Percentiles rank a stretch among this genome's conserved stretches.
These are phyloP conservation scores for Oryza nivara DNA, from an alignment of 176 grass and related monocot genomes.

Conservation along the genomic window DNA sequence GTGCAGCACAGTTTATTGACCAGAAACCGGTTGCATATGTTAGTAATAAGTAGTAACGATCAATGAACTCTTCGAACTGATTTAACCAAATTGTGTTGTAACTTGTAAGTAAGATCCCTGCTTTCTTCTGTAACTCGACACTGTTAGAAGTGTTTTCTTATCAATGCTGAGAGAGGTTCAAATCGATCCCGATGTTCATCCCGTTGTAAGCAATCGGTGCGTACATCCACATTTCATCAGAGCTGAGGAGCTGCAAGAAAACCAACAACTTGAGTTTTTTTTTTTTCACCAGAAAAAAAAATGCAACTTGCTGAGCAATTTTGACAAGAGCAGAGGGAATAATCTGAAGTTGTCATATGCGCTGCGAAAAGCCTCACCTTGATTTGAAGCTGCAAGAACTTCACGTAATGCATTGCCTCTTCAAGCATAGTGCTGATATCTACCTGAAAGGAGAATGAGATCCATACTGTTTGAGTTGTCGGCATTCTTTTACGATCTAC, in stretches of 20 bases:
- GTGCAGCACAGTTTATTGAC: slow-evolving; percentile 40
- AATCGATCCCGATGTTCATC: slow-evolving; percentile 74
- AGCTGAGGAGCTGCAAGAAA: slow-evolving; percentile 74
- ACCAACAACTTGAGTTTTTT: neutral
- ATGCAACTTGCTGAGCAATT: slow-evolving; percentile 5
- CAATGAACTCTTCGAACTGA: neutral
- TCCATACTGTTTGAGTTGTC: slow-evolving; percentile 7
- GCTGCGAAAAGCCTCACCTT: slow-evolving; percentile 50
- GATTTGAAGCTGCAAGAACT: slow-evolving; percentile 87
- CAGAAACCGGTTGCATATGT: slow-evolving; percentile 16
- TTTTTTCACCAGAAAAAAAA: too few relatives aligned
- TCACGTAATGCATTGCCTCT: slow-evolving; percentile 85
- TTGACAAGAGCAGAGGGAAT: neutral
- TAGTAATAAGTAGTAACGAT: slow-evolving; percentile 24
- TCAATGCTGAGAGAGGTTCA: slow-evolving; percentile 53
- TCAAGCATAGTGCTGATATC: slow-evolving; percentile 97
- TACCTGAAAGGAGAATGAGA: slow-evolving; percentile 52
- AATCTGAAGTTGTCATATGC: neutral
- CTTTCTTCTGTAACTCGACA: neutral
- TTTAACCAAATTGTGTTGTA: slow-evolving; percentile 8
- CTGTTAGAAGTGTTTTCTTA: neutral
- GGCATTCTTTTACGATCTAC: neutral
- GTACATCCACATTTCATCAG: slow-evolving; percentile 88
- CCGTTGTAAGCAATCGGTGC: slow-evolving; percentile 86
- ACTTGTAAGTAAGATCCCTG: neutral